phyloP scores from a whole-genome alignment of 2,329 filamentous ascomycete genomes.

The Pseudogymnoascus sp. region DNA sequence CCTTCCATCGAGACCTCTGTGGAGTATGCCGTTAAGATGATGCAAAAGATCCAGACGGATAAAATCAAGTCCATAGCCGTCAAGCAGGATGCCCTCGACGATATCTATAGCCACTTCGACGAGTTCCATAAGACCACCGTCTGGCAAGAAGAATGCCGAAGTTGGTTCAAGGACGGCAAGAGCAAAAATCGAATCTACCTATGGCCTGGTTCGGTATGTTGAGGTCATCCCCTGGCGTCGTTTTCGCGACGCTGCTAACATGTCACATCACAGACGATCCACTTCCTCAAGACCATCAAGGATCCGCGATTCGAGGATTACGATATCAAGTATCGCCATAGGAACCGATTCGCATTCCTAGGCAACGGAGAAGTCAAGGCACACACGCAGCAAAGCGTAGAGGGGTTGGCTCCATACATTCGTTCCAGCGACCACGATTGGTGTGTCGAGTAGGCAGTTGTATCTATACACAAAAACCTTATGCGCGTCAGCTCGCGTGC shows the following conservation, averaged over 20 bases:
- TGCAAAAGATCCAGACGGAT: conserved; percentile 26
- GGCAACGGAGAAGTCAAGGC: conserved; percentile 39
- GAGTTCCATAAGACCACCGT: conserved; percentile 35
- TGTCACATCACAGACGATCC: conserved; percentile 32
- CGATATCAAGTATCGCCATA: conserved; percentile 32
- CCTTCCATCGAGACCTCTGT: conserved; percentile 28
- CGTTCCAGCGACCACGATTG: conserved; percentile 36
- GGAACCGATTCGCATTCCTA: conserved; percentile 33
- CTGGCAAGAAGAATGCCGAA: conserved; percentile 32
- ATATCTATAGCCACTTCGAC: conserved; percentile 34
- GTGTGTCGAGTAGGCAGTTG: conserved; percentile 32
- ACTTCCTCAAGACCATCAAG: conserved; percentile 34
- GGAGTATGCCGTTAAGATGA: conserved; percentile 28
- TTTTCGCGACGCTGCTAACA: not conserved
- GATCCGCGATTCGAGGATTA: conserved; percentile 36
- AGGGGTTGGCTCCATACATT: conserved; percentile 37
- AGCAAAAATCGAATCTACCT: conserved; percentile 35
- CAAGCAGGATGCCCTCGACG: conserved; percentile 29
- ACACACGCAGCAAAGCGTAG: conserved; percentile 31
- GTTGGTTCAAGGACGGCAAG: conserved; percentile 39
- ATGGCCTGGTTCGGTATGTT: conserved; percentile 41
- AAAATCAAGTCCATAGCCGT: conserved; percentile 28
- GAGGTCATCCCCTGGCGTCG: not conserved
- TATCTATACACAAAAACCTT: not conserved
- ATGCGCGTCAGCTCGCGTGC: not conserved